phyloP scores from a whole-genome alignment of 2,329 filamentous ascomycete genomes.

The Proliferodiscus dingleyae region DNA sequence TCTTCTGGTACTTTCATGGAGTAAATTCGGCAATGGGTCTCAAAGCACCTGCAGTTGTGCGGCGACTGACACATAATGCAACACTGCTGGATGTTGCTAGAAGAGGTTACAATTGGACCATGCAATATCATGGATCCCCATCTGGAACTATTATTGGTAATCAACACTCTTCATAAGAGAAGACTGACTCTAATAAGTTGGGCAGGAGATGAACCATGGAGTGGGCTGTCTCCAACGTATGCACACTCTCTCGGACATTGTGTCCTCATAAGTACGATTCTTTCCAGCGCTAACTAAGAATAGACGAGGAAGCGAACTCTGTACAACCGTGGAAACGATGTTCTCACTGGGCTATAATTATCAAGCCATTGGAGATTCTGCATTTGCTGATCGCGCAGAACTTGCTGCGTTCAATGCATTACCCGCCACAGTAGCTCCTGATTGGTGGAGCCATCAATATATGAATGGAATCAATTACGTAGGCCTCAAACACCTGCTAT shows the following conservation, averaged over 20 bases:
- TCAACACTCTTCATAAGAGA: conserved; percentile 22
- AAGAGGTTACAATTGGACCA: conserved; percentile 35
- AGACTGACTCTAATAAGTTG: background rate
- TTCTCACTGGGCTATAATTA: conserved; percentile 34
- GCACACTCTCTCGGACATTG: no score
- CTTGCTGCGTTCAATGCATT: conserved; percentile 50
- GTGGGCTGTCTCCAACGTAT: conserved; percentile 27
- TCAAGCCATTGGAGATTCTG: conserved; percentile 30
- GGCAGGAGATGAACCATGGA: conserved; percentile 34
- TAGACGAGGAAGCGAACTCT: conserved; percentile 29
- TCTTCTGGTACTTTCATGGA: conserved; percentile 30
- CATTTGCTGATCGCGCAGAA: conserved; percentile 48
- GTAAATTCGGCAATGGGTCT: conserved; percentile 36
- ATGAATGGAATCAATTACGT: conserved; percentile 50
- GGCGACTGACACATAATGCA: conserved; percentile 37
- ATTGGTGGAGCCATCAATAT: conserved; percentile 55
- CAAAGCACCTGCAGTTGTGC: conserved; percentile 37
- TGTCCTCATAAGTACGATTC: no score
- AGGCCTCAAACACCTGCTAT: conserved; percentile 35
- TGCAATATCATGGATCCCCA: conserved; percentile 36
- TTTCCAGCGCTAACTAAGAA: no score
- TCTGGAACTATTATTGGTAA: conserved; percentile 40
- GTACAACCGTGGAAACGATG: conserved; percentile 33
- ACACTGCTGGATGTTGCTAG: conserved; percentile 34
- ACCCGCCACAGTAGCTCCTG: conserved; percentile 44